A percentile compares a stretch with the other conserved stretches of the same genome.
Evolutionary conservation across 768 basidiomycete genomes (phyloP).

Genomic region (Psilocybe sp.): DNA sequence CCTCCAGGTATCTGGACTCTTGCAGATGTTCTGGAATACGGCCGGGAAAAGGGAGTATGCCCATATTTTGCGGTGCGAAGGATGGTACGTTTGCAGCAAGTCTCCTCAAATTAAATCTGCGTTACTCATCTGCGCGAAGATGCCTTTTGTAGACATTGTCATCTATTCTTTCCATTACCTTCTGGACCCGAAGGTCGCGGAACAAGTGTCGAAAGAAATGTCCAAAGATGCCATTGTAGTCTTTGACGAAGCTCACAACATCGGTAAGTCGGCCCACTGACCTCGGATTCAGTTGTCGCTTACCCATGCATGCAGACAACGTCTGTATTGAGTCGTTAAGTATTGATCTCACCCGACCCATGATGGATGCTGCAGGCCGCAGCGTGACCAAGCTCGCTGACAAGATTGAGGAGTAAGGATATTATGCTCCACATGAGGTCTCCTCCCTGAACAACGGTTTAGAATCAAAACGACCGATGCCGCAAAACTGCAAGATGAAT

Average conservation of each 20-base stretch:
- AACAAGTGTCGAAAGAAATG: conserved; percentile 97
- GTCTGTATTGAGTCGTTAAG: conserved; percentile 98
- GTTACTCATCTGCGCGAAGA: conserved; percentile 43
- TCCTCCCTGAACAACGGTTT: conserved; percentile 1
- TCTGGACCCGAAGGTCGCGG: conserved; percentile 97
- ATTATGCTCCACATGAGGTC: neutral
- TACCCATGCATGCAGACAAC: conserved; percentile 67
- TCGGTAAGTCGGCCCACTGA: conserved; percentile 52
- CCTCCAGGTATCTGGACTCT: conserved; percentile 91
- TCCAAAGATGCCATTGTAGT: conserved; percentile 98
- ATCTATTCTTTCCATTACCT: conserved; percentile 99
- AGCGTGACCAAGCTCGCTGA: conserved; percentile 85
- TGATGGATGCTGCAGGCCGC: conserved; percentile 91
- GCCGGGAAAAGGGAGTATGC: conserved; percentile 80
- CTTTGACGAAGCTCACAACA: conserved; percentile 99
- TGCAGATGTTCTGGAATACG: conserved; percentile 88
- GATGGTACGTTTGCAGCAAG: conserved; percentile 60
- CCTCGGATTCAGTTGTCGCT: neutral
- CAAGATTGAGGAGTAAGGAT: conserved; percentile 88
- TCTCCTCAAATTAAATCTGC: neutral
- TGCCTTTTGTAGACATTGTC: conserved; percentile 93
- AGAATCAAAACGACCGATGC: conserved; percentile 96
- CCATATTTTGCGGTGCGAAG: conserved; percentile 95
- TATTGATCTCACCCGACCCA: conserved; percentile 94
- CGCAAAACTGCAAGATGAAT: conserved; percentile 93